These are phyloP conservation scores for Sphenostylis stenocarpa DNA, from an alignment of 306 rosid genomes.

Conservation along the genomic window DNA sequence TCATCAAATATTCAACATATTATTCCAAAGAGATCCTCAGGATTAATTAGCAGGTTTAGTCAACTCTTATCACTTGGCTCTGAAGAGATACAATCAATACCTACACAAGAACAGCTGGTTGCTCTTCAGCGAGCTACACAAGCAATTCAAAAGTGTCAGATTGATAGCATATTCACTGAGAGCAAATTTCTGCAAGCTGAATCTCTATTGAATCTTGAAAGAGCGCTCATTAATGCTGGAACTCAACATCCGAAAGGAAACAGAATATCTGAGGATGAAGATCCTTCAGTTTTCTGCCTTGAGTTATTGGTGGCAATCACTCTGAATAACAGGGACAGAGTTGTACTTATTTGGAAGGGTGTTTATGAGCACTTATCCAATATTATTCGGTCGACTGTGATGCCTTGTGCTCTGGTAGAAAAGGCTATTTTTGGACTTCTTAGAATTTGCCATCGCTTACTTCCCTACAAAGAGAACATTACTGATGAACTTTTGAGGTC, in stretches of 20 bases:
- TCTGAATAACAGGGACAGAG: conserved; percentile 83
- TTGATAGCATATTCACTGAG: conserved; percentile 78
- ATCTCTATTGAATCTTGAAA: conserved; percentile 74
- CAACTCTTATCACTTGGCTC: conserved; percentile 83
- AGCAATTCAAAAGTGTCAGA: conserved; percentile 71
- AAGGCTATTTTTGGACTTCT: conserved; percentile 88
- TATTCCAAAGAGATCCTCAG: conserved; percentile 73
- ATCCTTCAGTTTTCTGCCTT: conserved; percentile 81
- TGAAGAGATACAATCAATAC: conserved; percentile 80
- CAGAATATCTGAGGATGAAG: conserved; percentile 75
- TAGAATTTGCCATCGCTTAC: conserved; percentile 81
- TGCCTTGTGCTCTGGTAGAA: conserved; percentile 78
- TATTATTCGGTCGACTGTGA: conserved; percentile 78
- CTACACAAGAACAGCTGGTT: conserved; percentile 75
- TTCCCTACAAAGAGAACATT: conserved; percentile 89
- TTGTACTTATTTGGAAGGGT: conserved; percentile 79
- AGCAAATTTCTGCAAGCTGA: conserved; percentile 91
- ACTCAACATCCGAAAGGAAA: conserved; percentile 66
- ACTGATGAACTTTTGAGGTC: conserved; percentile 88
- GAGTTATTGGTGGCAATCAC: conserved; percentile 78
- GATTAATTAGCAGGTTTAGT: conserved; percentile 87
- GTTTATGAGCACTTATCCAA: conserved; percentile 79
- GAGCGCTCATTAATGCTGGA: conserved; percentile 73
- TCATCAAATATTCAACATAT: conserved; percentile 54
- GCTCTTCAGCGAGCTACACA: conserved; percentile 76